Evolutionary conservation across 2,329 filamentous ascomycete genomes (phyloP).

Genomic region (Chalaropsis thielavioides): DNA sequence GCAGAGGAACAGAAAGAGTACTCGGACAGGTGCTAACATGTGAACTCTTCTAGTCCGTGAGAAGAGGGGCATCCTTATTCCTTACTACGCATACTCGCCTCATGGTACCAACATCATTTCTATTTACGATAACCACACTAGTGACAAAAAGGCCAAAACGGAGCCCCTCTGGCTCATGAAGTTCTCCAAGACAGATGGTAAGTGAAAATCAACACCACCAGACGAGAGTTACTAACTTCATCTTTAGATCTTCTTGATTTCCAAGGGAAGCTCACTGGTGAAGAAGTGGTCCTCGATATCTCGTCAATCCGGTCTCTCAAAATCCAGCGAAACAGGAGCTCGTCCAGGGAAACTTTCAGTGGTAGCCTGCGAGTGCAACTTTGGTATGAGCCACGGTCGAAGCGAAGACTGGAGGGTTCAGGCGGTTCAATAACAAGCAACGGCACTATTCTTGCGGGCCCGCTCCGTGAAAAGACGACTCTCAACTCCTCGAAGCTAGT

Average conservation of each 20-base stretch:
- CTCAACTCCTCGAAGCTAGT: conserved; percentile 6
- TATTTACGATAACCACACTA: neutral
- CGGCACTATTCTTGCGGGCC: neutral
- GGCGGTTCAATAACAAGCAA: conserved; percentile 1
- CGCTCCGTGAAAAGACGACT: neutral
- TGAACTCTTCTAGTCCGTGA: neutral
- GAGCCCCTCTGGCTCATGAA: conserved; percentile 5
- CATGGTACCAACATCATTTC: conserved; percentile 4
- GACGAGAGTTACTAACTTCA: neutral
- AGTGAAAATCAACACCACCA: neutral
- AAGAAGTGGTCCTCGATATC: conserved; percentile 7
- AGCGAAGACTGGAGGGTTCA: neutral
- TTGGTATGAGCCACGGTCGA: conserved; percentile 1
- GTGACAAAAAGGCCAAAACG: neutral
- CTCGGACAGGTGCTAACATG: neutral
- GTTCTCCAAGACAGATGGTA: neutral
- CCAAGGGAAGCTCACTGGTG: conserved; percentile 8
- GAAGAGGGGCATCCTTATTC: neutral
- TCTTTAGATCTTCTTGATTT: conserved; percentile 4
- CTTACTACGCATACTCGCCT: conserved; percentile 10
- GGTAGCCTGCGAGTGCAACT: conserved; percentile 9
- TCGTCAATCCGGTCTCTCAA: conserved; percentile 8
- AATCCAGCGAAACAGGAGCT: neutral
- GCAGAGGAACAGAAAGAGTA: neutral
- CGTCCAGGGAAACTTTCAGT: neutral